Percentiles rank a stretch among this genome's conserved stretches.
Evolutionary conservation across 2,329 filamentous ascomycete genomes (phyloP).

Genomic region (Sclerotinia trifoliorum): DNA sequence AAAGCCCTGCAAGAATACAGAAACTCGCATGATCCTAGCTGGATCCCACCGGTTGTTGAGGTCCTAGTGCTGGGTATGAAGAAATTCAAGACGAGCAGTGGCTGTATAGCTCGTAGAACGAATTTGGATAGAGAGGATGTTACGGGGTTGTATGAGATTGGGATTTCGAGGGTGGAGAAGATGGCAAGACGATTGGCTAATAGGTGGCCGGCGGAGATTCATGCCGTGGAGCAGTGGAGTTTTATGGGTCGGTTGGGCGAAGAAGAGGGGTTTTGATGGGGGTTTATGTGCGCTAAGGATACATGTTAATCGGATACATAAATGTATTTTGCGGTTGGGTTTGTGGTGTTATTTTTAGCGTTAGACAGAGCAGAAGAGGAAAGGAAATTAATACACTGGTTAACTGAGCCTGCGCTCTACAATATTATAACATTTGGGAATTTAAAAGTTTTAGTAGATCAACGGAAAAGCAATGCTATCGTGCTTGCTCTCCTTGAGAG

Average conservation of each 20-base stretch:
- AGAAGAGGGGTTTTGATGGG: not conserved
- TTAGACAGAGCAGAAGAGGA: too few relatives aligned
- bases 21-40: not conserved
- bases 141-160: not conserved
- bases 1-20: not conserved
- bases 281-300: not conserved
- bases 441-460: not conserved
- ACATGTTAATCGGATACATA: too few relatives aligned
- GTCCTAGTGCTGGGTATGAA: not conserved
- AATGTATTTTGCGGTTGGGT: not conserved
- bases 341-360: not conserved
- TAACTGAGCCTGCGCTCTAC: too few relatives aligned
- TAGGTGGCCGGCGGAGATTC: conserved; percentile 15
- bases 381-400: too few relatives aligned
- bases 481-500: not conserved
- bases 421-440: too few relatives aligned
- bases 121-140: conserved; percentile 13
- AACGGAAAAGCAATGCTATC: not conserved
- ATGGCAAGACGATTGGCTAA: not conserved
- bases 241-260: not conserved
- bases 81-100: not conserved
- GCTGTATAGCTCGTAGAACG: not conserved
- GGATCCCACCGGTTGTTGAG: not conserved
- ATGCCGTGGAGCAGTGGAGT: conserved; percentile 6
- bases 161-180: not conserved